Percentiles rank a stretch among this genome's conserved stretches.
Conservation (phyloP, 805 yeast species). For the Candida hispaniensis region DNA sequence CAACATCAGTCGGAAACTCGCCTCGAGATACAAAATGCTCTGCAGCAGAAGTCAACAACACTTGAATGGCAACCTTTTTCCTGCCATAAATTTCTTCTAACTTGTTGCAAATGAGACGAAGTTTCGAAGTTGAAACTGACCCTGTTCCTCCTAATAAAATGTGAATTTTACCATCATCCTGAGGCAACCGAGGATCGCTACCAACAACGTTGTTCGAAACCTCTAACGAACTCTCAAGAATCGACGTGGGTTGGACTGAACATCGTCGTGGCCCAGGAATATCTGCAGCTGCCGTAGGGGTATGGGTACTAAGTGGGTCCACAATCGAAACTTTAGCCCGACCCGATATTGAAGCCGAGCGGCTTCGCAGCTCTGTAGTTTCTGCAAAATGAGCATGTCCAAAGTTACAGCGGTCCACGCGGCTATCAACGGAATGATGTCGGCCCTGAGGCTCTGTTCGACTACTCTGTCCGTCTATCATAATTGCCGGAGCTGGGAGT, state of each 20-base stretch:
- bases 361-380: conserved; percentile 15
- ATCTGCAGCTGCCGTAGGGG: conserved; percentile 11
- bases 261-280: no score
- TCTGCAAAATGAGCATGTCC: conserved; percentile 15
- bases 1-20: conserved; percentile 55
- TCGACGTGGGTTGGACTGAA: no score
- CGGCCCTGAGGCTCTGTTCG: conserved; percentile 13
- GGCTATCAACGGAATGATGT: conserved; percentile 11
- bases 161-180: conserved; percentile 83
- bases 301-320: conserved; percentile 9
- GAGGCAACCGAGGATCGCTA: conserved; percentile 50
- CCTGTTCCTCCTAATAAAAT: conserved; percentile 83
- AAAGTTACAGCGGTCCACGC: no score
- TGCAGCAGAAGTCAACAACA: conserved; percentile 77
- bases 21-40: conserved; percentile 59
- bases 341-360: conserved; percentile 9
- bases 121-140: conserved; percentile 71
- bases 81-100: conserved; percentile 69
- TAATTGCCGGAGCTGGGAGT: neutral
- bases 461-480: no score
- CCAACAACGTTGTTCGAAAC: conserved; percentile 1
- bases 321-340: conserved; percentile 7
- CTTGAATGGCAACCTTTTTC: conserved; percentile 67
- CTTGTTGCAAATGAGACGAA: conserved; percentile 68
- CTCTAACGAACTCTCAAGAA: no score